These are phyloP conservation scores for Dujonia santamariae DNA, from an alignment of 1,139 yeast species.

Conservation along the genomic window DNA sequence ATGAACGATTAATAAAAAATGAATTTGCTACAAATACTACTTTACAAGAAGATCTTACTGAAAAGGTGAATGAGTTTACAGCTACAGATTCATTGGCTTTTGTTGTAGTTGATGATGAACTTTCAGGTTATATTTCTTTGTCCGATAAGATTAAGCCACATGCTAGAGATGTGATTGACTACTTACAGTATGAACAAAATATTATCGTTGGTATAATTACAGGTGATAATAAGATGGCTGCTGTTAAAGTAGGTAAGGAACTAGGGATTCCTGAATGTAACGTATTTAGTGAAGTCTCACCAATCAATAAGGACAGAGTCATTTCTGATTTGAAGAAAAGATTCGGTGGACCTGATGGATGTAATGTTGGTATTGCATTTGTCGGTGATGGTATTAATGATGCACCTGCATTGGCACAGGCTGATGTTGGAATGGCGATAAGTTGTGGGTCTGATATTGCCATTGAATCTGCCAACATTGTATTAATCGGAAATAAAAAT, in stretches of 20 bases:
- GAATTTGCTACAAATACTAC: slow-evolving; percentile 7
- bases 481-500: slow-evolving; percentile 42
- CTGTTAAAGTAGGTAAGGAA: slow-evolving; percentile 59
- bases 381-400: slow-evolving; percentile 98
- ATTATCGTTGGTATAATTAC: slow-evolving; percentile 84
- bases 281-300: slow-evolving; percentile 75
- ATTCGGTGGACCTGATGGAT: slow-evolving; percentile 22
- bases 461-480: slow-evolving; percentile 91
- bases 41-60: slow-evolving; percentile 1
- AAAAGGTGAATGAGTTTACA: slow-evolving; percentile 11
- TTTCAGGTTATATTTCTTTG: slow-evolving; percentile 64
- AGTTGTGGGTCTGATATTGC: slow-evolving; percentile 95
- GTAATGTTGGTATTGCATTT: slow-evolving; percentile 64
- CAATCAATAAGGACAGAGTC: slow-evolving; percentile 71
- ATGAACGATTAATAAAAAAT: slow-evolving; percentile 41
- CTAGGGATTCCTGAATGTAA: slow-evolving; percentile 65
- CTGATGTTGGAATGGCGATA: slow-evolving; percentile 88
- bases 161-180: slow-evolving; percentile 56
- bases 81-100: slow-evolving; percentile 34
- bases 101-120: slow-evolving; percentile 50
- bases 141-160: slow-evolving; percentile 70
- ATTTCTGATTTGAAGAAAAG: slow-evolving; percentile 55
- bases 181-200: slow-evolving; percentile 48
- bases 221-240: slow-evolving; percentile 74
- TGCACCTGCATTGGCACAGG: slow-evolving; percentile 89